A percentile compares a stretch with the other conserved stretches of the same genome.
Conservation (phyloP, 225 moss, liverwort and hornwort genomes). For the Bryum argenteum region DNA sequence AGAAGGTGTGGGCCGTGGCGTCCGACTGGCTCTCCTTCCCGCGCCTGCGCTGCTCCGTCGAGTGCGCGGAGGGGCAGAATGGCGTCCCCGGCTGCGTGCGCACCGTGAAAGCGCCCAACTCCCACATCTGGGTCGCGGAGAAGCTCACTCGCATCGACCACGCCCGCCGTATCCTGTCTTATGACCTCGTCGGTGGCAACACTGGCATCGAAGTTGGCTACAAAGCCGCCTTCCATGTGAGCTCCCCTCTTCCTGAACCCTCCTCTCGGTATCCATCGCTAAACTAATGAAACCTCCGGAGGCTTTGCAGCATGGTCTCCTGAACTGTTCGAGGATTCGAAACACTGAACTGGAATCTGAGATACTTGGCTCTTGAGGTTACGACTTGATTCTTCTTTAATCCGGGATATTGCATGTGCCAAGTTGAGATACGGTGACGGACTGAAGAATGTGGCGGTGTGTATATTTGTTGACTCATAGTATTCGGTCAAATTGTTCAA, state of each 20-base stretch:
- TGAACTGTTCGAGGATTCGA: no score
- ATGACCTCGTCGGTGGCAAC: slow-evolving; percentile 54
- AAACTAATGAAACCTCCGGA: no score
- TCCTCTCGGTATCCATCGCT: no score
- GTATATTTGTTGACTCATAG: no score
- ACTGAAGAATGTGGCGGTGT: no score
- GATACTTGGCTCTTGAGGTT: no score
- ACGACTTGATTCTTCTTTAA: no score
- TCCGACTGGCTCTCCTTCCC: slow-evolving; percentile 58
- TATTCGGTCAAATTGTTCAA: no score
- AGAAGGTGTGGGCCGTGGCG: slow-evolving; percentile 56
- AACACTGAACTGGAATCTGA: no score
- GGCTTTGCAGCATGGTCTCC: no score
- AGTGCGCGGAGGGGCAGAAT: slow-evolving; percentile 46
- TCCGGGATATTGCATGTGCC: no score
- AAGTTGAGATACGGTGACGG: no score
- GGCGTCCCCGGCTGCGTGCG: slow-evolving; percentile 57
- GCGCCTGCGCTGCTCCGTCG: slow-evolving; percentile 24
- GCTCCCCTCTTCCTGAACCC: not conserved
- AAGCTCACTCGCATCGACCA: slow-evolving; percentile 54
- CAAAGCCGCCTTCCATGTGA: slow-evolving; percentile 51
- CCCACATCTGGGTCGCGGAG: slow-evolving; percentile 50
- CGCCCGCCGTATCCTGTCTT: slow-evolving; percentile 34
- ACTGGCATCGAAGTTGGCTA: slow-evolving; percentile 51
- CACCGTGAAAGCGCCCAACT: slow-evolving; percentile 31